Evolutionary conservation across 768 basidiomycete genomes (phyloP), one percentile per base, ranked within the genome.

Genomic region (Mycena amicta): DNA sequence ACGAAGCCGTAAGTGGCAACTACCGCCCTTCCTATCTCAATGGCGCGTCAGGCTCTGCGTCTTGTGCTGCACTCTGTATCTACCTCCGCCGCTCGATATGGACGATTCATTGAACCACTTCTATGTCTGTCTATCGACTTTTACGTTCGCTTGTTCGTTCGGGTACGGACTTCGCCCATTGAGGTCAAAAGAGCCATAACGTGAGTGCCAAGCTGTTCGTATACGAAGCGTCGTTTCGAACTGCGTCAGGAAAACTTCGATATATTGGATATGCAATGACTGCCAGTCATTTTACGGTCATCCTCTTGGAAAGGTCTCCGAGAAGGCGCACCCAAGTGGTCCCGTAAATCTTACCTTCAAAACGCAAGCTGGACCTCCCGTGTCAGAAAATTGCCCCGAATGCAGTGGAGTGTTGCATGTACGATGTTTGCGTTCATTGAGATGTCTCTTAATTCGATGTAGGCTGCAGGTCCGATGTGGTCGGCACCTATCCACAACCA

Each of bases 121-220:
- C 73, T 97, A 3, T 95, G 90, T 0, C 78, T 99, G 29, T 96
- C 93, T 16, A 96, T 99, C 68, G 97, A 99, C 67, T 99, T 98
- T 71, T 99, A 99, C 71, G 88, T 97, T 25, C 89, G 97, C 3
- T 68, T 98, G 20, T 99, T 98, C 67, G 84, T 98, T 16, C 85
- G 89, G 11, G 77, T 99, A 4, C 77, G 83, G 52, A 81, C 88
- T 0, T 79, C 86, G 3, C 88, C 94, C 0, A 72, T 88, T 26
- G 87, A 95, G 70, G 95, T 95, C 41, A 99, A 99, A 73, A 87
- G 85, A 60, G 74, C 84, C 4, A 78, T 89, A 23, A 84, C 86
- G 95, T 95, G 68, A 62, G 86, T 79, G 16, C 49, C 57, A 23
- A 40, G 18, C 20, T 26, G 25, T 37, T 43, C 43, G 37, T 39